Conservation (phyloP, 768 basidiomycete genomes). For the Neoboletus magnificus region DNA sequence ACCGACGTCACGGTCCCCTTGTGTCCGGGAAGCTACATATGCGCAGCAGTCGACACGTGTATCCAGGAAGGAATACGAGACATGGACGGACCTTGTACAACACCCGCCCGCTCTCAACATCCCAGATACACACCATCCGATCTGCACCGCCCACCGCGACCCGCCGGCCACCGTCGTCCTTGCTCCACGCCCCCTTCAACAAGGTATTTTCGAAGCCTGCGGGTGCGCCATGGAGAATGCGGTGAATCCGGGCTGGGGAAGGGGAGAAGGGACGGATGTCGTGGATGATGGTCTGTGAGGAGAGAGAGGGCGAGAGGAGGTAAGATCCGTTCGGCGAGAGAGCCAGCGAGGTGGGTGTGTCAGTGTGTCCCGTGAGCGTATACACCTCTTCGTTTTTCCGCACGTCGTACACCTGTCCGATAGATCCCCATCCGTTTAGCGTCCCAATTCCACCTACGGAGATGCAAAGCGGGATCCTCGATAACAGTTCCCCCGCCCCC, state of each 20-base stretch:
- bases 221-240: conserved; percentile 77
- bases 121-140: conserved; percentile 84
- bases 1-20: conserved; percentile 95
- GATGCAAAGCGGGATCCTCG: neutral
- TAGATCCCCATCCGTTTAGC: neutral
- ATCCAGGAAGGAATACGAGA: neutral
- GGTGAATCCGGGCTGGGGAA: conserved; percentile 75
- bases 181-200: conserved; percentile 84
- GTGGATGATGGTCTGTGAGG: conserved; percentile 85
- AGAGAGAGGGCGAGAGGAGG: conserved; percentile 88
- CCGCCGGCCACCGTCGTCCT: conserved; percentile 73
- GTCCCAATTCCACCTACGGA: too few species aligned
- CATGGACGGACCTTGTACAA: conserved; percentile 65
- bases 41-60: neutral
- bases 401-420: conserved; percentile 76
- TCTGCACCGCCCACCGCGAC: conserved; percentile 91
- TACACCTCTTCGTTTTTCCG: conserved; percentile 82
- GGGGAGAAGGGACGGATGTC: conserved; percentile 94
- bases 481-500: too few species aligned
- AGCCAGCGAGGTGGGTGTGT: conserved; percentile 91
- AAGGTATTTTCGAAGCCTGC: conserved; percentile 92
- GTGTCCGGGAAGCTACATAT: conserved; percentile 82
- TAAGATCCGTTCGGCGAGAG: conserved; percentile 87
- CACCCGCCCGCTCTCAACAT: conserved; percentile 71
- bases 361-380: conserved; percentile 78